Conservation (phyloP, 2,329 filamentous ascomycete genomes). For the Arthrobotrys musiformis region DNA sequence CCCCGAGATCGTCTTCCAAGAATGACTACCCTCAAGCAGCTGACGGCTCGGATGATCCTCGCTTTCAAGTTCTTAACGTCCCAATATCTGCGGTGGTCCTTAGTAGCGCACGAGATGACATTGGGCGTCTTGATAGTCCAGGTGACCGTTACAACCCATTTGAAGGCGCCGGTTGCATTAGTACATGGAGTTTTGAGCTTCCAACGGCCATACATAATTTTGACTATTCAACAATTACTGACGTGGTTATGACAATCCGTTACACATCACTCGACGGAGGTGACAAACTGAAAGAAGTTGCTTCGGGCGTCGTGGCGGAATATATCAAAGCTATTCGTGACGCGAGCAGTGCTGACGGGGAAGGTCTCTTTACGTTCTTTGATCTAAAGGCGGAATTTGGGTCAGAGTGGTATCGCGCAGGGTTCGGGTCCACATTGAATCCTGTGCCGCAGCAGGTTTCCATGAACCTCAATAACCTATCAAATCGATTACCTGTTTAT, state of each 20-base stretch:
- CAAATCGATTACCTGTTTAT: background rate
- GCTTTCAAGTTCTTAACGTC: slow-evolving; percentile 57
- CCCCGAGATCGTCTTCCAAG: background rate
- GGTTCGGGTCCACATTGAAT: background rate
- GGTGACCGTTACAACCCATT: slow-evolving; percentile 62
- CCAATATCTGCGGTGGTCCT: slow-evolving; percentile 60
- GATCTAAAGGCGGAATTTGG: slow-evolving; percentile 6
- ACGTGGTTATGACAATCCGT: slow-evolving; percentile 62
- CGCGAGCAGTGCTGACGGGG: background rate
- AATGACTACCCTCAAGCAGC: slow-evolving; percentile 10
- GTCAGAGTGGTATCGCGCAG: background rate
- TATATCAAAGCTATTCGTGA: slow-evolving; percentile 9
- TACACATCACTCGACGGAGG: slow-evolving; percentile 62
- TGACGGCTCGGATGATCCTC: background rate
- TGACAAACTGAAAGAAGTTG: background rate
- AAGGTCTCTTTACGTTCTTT: background rate
- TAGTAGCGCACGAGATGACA: slow-evolving; percentile 59
- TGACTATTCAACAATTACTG: slow-evolving; percentile 61
- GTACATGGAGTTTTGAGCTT: slow-evolving; percentile 61
- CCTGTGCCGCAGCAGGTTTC: background rate
- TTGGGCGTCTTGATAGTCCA: slow-evolving; percentile 61
- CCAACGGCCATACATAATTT: slow-evolving; percentile 58
- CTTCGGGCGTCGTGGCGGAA: background rate
- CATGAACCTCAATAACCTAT: slow-evolving; percentile 5
- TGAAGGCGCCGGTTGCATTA: slow-evolving; percentile 62